Base-by-base conservation (phyloP, 1,139 yeast species). In the Zhuliangozyma blackwelliae region DNA sequence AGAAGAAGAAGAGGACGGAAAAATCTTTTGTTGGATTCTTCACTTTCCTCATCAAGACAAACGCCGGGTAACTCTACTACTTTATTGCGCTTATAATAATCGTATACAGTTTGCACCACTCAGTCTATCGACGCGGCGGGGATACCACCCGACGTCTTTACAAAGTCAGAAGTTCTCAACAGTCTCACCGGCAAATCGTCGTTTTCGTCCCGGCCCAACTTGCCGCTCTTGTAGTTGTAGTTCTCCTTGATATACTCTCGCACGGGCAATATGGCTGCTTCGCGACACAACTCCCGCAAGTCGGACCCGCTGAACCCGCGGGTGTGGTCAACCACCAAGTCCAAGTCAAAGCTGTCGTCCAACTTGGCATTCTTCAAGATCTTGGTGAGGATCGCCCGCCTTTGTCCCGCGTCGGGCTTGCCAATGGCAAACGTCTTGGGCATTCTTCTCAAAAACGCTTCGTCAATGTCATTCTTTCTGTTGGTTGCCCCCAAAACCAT, bases 401-500 rank as follows among this genome's bases (percentile, higher is more conserved):
- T 70, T 58, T 92, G 95, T 5, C 62, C 67, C 1, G 72, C 61
- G 45, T 76, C 73, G 2, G 98, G 98, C 49, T 85, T 72, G 3
- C 77, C 72, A 26, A 92, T 81, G 2, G 92, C 79, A 59, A 92
- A 90, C 38, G 89, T 75, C 57, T 92, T 92, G 8, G 98, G 97
- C 78, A 92, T 75, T 55, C 98, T 76, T 61, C 98, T 76, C 60
- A 90, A 68, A 56, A 92, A 88, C 1, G 98, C 98, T 46, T 77
- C 77, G 57, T 92, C 98, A 38, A 92, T 92, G 56, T 92, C 98
- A 44, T 77, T 76, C 33, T 92, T 90, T 48, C 98, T 71, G 56
- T 92, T 92, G 1, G 98, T 92, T 10, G 98, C 98, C 5, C 98
- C 98, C 54, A 92, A 74, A 1, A 92, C 89, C 68, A 92, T 68